phyloP scores from a whole-genome alignment of 768 basidiomycete genomes.

The Antrodiella citrinella region DNA sequence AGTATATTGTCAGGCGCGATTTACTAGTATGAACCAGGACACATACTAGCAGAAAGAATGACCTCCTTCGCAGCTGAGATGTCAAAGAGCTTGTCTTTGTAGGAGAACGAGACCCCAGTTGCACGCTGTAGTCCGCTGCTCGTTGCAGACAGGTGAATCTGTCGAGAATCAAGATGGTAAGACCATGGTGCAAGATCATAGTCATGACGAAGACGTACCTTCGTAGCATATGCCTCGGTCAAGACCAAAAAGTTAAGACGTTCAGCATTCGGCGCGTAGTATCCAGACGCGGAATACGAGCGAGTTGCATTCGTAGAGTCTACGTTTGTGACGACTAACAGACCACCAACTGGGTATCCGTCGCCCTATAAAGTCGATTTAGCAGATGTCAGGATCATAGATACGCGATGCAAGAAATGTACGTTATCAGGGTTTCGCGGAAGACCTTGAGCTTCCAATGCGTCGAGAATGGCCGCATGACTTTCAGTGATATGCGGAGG shows the following conservation, averaged over 20 bases:
- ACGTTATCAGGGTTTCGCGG: conserved; percentile 12
- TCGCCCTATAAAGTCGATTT: conserved; percentile 5
- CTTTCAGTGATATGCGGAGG: conserved; percentile 7
- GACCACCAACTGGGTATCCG: conserved; percentile 10
- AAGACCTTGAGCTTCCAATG: conserved; percentile 10
- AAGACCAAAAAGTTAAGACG: conserved; percentile 24
- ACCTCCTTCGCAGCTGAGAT: conserved; percentile 1
- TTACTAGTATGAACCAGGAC: neutral
- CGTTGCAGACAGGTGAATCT: neutral
- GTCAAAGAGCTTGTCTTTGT: neutral
- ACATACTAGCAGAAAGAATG: conserved; percentile 1
- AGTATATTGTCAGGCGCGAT: neutral
- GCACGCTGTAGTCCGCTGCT: neutral
- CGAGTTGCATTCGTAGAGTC: conserved; percentile 20
- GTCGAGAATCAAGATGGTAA: neutral
- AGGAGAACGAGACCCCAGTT: conserved; percentile 1
- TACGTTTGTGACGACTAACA: conserved; percentile 4
- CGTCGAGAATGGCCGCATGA: conserved; percentile 6
- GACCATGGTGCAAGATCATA: neutral
- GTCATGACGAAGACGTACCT: neutral
- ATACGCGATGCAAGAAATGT: neutral
- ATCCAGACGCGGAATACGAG: conserved; percentile 21
- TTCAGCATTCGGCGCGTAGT: conserved; percentile 20
- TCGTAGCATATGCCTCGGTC: conserved; percentile 12
- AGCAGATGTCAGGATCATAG: no score